Evolutionary conservation across 1,284 basidiomycete species (phyloP).

Genomic region (Ceratobasidium sp.): DNA sequence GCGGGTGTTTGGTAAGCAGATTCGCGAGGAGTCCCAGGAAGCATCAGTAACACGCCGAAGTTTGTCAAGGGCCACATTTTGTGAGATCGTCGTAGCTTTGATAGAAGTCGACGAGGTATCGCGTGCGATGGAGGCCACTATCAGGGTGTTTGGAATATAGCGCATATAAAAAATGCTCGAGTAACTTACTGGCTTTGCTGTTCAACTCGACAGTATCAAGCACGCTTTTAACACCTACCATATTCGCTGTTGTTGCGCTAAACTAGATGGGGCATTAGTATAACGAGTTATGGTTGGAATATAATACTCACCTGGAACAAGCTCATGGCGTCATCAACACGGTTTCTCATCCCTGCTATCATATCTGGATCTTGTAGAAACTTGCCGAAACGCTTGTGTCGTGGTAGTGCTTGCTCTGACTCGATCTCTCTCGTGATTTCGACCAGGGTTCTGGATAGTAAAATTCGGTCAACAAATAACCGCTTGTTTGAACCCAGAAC

Average conservation of each 20-base stretch:
- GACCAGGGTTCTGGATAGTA: not conserved
- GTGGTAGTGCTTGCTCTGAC: not conserved
- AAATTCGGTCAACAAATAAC: too few species aligned
- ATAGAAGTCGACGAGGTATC: too few species aligned
- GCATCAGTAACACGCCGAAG: not conserved
- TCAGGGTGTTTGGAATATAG: too few species aligned
- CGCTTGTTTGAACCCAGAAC: too few species aligned
- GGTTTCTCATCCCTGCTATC: not conserved
- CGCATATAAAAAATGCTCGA: too few species aligned
- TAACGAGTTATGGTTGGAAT: too few species aligned
- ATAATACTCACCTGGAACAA: not conserved
- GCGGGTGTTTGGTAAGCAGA: constrained; percentile 1
- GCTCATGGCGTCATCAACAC: not conserved
- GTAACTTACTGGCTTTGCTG: not conserved
- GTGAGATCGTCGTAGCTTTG: too few species aligned
- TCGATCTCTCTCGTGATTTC: not conserved
- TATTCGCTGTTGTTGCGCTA: not conserved
- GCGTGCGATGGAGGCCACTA: too few species aligned
- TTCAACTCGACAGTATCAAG: not conserved
- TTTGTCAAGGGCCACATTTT: not conserved
- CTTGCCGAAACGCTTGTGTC: not conserved
- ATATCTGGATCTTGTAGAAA: not conserved
- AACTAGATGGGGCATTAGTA: not conserved
- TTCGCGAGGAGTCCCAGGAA: not conserved
- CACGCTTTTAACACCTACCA: not conserved